phyloP scores from a whole-genome alignment of 805 yeast genomes.

The Yarrowia sp. region DNA sequence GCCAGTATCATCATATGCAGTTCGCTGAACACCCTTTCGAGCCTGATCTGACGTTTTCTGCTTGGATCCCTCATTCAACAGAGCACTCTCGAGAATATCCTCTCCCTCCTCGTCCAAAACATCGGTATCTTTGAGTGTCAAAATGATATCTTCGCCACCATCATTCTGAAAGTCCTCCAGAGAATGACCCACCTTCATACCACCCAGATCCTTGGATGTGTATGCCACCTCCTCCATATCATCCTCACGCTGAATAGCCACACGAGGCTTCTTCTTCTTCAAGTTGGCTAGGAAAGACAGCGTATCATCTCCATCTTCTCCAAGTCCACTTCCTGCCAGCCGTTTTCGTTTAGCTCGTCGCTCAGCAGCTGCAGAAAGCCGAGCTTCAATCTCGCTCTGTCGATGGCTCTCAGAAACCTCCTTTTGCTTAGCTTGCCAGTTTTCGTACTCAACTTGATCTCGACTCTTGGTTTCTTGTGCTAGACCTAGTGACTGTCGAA shows the following conservation, averaged over 20 bases:
- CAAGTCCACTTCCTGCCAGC: constrained; percentile 35
- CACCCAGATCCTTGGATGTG: constrained; percentile 39
- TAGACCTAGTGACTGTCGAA: constrained; percentile 53
- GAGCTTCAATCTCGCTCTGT: constrained; percentile 3
- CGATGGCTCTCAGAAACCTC: neutral
- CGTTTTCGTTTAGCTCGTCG: constrained; percentile 23
- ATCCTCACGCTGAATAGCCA: constrained; percentile 28
- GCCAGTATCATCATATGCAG: constrained; percentile 33
- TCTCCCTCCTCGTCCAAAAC: constrained; percentile 39
- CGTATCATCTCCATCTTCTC: constrained; percentile 38
- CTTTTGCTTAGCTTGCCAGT: constrained; percentile 35
- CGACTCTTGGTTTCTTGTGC: constrained; percentile 43
- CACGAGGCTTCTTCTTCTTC: constrained; percentile 35
- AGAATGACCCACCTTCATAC: constrained; percentile 48
- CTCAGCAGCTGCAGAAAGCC: constrained; percentile 12
- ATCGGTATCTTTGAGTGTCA: constrained; percentile 56
- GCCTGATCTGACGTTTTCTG: constrained; percentile 35
- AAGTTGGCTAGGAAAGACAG: constrained; percentile 46
- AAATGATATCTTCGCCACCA: constrained; percentile 45
- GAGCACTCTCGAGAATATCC: constrained; percentile 46
- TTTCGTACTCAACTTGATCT: constrained; percentile 43
- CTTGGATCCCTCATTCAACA: constrained; percentile 39
- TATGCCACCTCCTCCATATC: constrained; percentile 34
- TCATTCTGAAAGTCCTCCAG: constrained; percentile 42
- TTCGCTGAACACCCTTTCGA: constrained; percentile 36